Conservation (phyloP, 139 green algal genomes). For the Coelastrella sp. region DNA sequence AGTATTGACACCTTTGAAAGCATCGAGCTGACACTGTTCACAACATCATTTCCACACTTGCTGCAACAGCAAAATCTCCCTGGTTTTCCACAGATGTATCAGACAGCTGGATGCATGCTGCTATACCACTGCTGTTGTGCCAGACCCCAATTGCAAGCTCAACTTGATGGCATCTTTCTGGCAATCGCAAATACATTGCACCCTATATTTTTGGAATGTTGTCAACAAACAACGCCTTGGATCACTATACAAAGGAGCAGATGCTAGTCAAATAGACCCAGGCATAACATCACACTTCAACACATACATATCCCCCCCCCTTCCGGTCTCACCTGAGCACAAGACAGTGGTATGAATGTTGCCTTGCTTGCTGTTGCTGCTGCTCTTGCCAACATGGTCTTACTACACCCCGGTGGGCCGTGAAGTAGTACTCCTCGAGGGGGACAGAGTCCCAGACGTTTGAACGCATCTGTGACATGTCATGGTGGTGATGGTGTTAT, state of each 20-base stretch:
- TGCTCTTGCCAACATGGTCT: constrained; percentile 88
- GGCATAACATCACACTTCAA: not conserved
- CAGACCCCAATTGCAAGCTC: not conserved
- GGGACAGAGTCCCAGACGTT: constrained; percentile 75
- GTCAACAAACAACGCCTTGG: too few relatives aligned
- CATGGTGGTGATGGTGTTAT: too few relatives aligned
- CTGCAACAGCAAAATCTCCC: too few relatives aligned
- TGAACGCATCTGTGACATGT: constrained; percentile 77
- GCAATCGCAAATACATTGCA: too few relatives aligned
- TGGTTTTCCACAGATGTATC: too few relatives aligned
- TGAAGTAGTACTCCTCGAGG: constrained; percentile 89
- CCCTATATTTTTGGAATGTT: too few relatives aligned
- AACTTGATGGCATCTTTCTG: not conserved
- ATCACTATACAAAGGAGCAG: too few relatives aligned
- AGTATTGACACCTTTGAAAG: too few relatives aligned
- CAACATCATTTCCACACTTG: too few relatives aligned
- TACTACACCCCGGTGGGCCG: constrained; percentile 89
- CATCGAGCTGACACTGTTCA: too few relatives aligned
- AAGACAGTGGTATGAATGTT: constrained; percentile 81
- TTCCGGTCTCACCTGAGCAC: constrained; percentile 51
- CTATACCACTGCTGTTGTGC: too few relatives aligned
- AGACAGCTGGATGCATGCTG: too few relatives aligned
- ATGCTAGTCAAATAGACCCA: not conserved
- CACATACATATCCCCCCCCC: not conserved
- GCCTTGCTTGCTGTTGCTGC: constrained; percentile 75